Conservation (phyloP, 1,139 yeast genomes). For the Yamadazyma aaseri region DNA sequence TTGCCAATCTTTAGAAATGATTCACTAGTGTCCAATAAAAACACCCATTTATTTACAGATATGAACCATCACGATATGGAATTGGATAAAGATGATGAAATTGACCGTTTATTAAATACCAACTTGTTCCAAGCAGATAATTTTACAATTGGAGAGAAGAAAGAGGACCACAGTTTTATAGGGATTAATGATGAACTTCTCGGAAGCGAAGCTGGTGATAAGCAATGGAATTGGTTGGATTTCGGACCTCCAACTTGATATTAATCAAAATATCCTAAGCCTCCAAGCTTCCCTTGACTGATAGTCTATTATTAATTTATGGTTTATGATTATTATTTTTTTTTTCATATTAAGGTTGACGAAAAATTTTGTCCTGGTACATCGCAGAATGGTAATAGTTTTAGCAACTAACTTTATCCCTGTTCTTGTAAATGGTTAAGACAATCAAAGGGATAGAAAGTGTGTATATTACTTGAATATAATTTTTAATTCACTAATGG, state of each 20-base stretch:
- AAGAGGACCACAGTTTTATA: slow-evolving; percentile 14
- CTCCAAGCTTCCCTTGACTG: too few relatives aligned
- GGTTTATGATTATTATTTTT: too few relatives aligned
- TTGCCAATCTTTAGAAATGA: slow-evolving; percentile 16
- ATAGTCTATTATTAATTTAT: too few relatives aligned
- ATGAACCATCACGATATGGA: slow-evolving; percentile 11
- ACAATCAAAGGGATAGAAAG: too few relatives aligned
- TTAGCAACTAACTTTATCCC: too few relatives aligned
- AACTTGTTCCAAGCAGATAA: slow-evolving; percentile 38
- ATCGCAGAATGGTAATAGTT: too few relatives aligned
- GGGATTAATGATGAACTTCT: slow-evolving; percentile 19
- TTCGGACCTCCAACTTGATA: slow-evolving; percentile 20
- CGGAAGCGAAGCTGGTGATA: slow-evolving; percentile 11
- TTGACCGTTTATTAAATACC: slow-evolving; percentile 41
- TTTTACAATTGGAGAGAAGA: slow-evolving; percentile 20
- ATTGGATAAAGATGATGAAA: slow-evolving; percentile 28
- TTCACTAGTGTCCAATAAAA: slow-evolving; percentile 22
- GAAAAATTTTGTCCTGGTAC: too few relatives aligned
- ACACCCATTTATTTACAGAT: slow-evolving; percentile 25
- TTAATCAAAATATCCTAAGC: too few relatives aligned
- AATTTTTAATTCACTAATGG: too few relatives aligned
- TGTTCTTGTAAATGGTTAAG: too few relatives aligned
- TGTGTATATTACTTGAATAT: too few relatives aligned
- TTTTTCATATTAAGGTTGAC: too few relatives aligned
- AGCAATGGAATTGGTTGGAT: slow-evolving; percentile 33